Evolutionary conservation across 2,329 filamentous ascomycete species (phyloP), one percentile per base, ranked within the genome.

Genomic region (Calonectria leucothoes): DNA sequence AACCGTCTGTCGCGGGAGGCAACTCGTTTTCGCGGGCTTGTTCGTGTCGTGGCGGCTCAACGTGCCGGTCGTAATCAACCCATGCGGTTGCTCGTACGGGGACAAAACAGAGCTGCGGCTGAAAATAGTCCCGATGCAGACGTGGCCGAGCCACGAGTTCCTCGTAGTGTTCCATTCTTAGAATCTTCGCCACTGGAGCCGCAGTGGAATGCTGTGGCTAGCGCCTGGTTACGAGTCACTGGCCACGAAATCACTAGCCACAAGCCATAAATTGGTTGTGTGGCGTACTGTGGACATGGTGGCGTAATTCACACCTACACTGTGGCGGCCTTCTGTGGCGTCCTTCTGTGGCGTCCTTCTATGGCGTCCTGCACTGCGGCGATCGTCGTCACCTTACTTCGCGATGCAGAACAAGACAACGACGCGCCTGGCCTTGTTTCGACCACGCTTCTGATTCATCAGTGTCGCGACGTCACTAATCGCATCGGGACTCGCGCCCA

Each of bases 341-440:
- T n/a, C n/a, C n/a, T n/a, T n/a, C n/a, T n/a, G n/a, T n/a, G n/a
- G n/a, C n/a, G n/a, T n/a, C n/a, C n/a, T n/a, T n/a, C n/a, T n/a
- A n/a, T n/a, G n/a, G n/a, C n/a, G n/a, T n/a, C n/a, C n/a, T n/a
- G n/a, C n/a, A n/a, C n/a, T n/a, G n/a, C n/a, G n/a, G n/a, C n/a
- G n/a, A 71, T 55, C 63, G 33, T 59, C 70, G 70, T 72, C 65
- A 66, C 48, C 39, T 65, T 65, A 48, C 42, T 48, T 59, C 48
- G 45, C 25, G 42, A 69, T 57, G 45, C 45, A 49, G 63, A 29
- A 64, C 55, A 55, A 70, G 27, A 23, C 39, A 37, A 61, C 63
- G 27, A 71, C 69, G 57, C 65, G 70, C 57, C 37, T 52, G 51
- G 25, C 48, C 12, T 64, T 12, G 27, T 29, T 45, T 42, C 23